phyloP scores from a whole-genome alignment of 1,139 yeast genomes.

The Kodamaea anthophila region DNA sequence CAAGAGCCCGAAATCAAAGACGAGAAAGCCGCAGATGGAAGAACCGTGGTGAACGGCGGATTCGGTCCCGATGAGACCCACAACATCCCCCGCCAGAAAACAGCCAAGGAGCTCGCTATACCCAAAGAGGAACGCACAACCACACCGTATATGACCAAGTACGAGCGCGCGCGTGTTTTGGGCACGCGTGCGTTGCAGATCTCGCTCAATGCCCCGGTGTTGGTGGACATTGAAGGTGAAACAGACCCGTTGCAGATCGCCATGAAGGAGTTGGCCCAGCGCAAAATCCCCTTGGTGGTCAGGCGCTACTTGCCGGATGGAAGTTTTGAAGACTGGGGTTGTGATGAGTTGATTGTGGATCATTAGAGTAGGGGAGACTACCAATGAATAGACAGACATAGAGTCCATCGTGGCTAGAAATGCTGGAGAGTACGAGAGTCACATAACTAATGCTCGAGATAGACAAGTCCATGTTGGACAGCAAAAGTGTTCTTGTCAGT shows the following conservation, averaged over 20 bases:
- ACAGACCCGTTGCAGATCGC: conserved; percentile 99
- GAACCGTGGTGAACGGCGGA: conserved; percentile 65
- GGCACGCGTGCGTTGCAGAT: conserved; percentile 97
- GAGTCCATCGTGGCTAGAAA: no score
- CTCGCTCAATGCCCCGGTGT: conserved; percentile 95
- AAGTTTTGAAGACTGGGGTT: conserved; percentile 97
- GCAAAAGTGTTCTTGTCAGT: no score
- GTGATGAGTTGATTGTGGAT: conserved; percentile 93
- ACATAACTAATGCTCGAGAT: no score
- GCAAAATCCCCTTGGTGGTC: conserved; percentile 90
- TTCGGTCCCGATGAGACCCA: conserved; percentile 46
- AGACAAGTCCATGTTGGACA: no score
- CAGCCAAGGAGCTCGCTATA: conserved; percentile 77
- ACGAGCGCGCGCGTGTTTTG: conserved; percentile 92
- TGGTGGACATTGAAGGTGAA: conserved; percentile 97
- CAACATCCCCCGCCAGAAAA: conserved; percentile 49
- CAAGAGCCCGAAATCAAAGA: conserved; percentile 33
- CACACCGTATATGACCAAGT: conserved; percentile 98
- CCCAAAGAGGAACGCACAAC: conserved; percentile 86
- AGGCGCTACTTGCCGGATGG: conserved; percentile 97
- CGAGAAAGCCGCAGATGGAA: conserved; percentile 67
- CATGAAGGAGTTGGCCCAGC: conserved; percentile 91
- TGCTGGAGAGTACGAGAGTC: no score
- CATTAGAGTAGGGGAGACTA: conserved; percentile 37
- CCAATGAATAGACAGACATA: no score